Percentiles rank a stretch among this genome's conserved stretches.
These are phyloP conservation scores for Citrus sinensis DNA, from an alignment of 345 rosid species.

Conservation along the genomic window DVS_A1.0 CM039163.1:36294501-36295000, in stretches of 20 bases:
- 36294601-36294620: conserved; percentile 44
- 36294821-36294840: neutral
- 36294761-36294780: conserved; percentile 28
- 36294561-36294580: conserved; percentile 50
- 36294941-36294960: neutral
- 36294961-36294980: neutral
- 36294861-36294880: neutral
- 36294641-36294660: conserved; percentile 34
- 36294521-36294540: conserved; percentile 53
- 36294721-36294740: conserved; percentile 23
- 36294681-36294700: conserved; percentile 46
- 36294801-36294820: neutral
- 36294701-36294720: conserved; percentile 49
- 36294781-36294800: conserved; percentile 27
- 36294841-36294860: neutral
- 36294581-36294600: conserved; percentile 61
- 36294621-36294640: conserved; percentile 55
- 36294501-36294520: conserved; percentile 61
- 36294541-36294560: conserved; percentile 37
- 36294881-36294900: neutral
- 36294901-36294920: neutral
- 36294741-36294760: conserved; percentile 27
- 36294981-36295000: neutral
- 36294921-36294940: neutral
- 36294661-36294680: conserved; percentile 35